Evolutionary conservation across 2,329 filamentous ascomycete species (phyloP).

Genomic region (Davidsoniella neocaledoniae): DNA sequence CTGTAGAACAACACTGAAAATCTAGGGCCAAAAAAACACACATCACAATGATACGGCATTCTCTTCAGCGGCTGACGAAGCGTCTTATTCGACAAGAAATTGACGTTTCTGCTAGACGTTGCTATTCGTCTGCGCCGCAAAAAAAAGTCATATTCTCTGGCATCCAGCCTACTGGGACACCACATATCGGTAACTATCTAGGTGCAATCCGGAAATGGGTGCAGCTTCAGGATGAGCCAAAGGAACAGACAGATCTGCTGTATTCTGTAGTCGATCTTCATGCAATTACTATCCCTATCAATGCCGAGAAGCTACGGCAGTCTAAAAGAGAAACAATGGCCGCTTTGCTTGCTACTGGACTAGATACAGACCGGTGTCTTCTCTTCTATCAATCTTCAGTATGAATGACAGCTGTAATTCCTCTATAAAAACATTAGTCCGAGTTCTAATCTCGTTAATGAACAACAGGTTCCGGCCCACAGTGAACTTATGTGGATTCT

Average conservation of each 20-base stretch:
- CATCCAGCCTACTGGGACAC: constrained; percentile 89
- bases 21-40: too few relatives aligned
- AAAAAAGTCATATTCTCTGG: constrained; percentile 64
- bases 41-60: too few relatives aligned
- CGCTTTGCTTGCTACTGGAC: constrained; percentile 64
- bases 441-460: not conserved
- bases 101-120: too few relatives aligned
- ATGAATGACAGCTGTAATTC: constrained; percentile 11
- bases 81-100: too few relatives aligned
- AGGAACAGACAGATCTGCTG: constrained; percentile 43
- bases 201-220: constrained; percentile 83
- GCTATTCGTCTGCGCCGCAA: constrained; percentile 14
- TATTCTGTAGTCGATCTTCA: constrained; percentile 90
- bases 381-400: constrained; percentile 75
- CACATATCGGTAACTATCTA: constrained; percentile 89
- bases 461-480: constrained; percentile 51
- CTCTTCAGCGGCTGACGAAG: too few relatives aligned
- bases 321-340: constrained; percentile 63
- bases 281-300: constrained; percentile 67
- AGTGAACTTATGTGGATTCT: constrained; percentile 94
- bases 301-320: constrained; percentile 40
- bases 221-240: constrained; percentile 50
- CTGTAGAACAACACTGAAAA: too few relatives aligned
- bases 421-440: not conserved
- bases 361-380: constrained; percentile 58